phyloP scores from a whole-genome alignment of 441 rosid species.

The Populus trichocarpa region DNA sequence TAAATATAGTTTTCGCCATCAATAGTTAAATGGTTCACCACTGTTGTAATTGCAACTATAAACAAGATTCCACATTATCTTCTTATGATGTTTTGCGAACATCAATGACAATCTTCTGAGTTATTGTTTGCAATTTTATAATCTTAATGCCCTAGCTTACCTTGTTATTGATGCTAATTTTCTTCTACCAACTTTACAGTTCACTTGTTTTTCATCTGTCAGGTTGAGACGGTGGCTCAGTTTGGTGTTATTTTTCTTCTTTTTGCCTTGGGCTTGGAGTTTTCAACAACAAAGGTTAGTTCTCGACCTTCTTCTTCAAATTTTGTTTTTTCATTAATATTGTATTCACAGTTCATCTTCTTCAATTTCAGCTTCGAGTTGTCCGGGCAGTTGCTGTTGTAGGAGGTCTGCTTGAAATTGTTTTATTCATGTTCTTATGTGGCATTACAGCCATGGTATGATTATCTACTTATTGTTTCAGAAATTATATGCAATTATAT shows the following conservation, averaged over 20 bases:
- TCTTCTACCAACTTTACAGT: background rate
- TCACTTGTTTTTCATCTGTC: background rate
- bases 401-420: slow-evolving; percentile 89
- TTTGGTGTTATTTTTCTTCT: slow-evolving; percentile 96
- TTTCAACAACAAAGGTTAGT: slow-evolving; percentile 70
- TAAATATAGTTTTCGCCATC: background rate
- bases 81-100: background rate
- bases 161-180: slow-evolving; percentile 2
- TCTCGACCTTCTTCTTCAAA: background rate
- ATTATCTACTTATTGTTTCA: slow-evolving; percentile 11
- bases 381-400: slow-evolving; percentile 91
- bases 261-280: slow-evolving; percentile 92
- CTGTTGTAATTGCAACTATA: background rate
- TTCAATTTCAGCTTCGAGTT: slow-evolving; percentile 69
- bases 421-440: slow-evolving; percentile 87
- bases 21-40: background rate
- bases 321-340: slow-evolving; percentile 3
- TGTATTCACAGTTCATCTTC: slow-evolving; percentile 12
- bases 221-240: slow-evolving; percentile 98
- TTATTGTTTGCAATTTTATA: background rate
- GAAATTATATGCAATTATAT: background rate
- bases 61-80: background rate
- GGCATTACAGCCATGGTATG: slow-evolving; percentile 78
- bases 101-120: background rate
- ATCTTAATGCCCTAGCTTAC: background rate